Conservation (phyloP, 805 yeast genomes). For the Candida xiaguanensis region DNA sequence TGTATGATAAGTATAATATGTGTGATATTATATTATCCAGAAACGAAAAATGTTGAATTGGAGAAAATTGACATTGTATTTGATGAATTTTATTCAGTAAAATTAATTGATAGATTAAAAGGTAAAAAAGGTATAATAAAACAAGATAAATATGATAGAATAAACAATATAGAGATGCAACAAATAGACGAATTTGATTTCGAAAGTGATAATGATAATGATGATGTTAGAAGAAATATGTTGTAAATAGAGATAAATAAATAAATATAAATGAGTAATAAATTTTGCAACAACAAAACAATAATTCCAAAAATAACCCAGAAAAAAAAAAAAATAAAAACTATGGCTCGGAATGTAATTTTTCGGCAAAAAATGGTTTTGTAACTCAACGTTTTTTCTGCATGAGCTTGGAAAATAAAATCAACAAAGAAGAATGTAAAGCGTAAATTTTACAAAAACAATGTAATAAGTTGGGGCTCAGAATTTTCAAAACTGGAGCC, state of each 20-base stretch:
- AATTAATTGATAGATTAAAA: slow-evolving; percentile 9
- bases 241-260: not conserved
- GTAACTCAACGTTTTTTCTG: slow-evolving; percentile 5
- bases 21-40: slow-evolving; percentile 37
- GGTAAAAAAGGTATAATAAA: slow-evolving; percentile 7
- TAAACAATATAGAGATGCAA: slow-evolving; percentile 4
- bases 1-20: slow-evolving; percentile 33
- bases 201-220: slow-evolving; percentile 1
- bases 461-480: not conserved
- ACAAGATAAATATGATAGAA: not conserved
- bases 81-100: slow-evolving; percentile 25
- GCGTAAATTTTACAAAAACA: not conserved
- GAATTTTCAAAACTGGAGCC: not conserved
- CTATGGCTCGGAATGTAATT: not conserved
- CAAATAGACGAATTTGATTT: slow-evolving; percentile 9
- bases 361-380: not conserved
- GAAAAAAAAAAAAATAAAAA: not conserved
- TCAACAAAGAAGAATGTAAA: too few relatives aligned
- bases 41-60: slow-evolving; percentile 42
- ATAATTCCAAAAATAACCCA: not conserved
- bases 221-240: not conserved
- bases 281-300: not conserved
- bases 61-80: slow-evolving; percentile 40
- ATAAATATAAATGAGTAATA: too few relatives aligned
- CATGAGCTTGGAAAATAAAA: too few relatives aligned